A percentile compares a stretch with the other conserved stretches of the same genome.
These are phyloP conservation scores for Phyllosticta paracitricarpa DNA, from an alignment of 2,329 filamentous ascomycete species.

Conservation along the genomic window DNA sequence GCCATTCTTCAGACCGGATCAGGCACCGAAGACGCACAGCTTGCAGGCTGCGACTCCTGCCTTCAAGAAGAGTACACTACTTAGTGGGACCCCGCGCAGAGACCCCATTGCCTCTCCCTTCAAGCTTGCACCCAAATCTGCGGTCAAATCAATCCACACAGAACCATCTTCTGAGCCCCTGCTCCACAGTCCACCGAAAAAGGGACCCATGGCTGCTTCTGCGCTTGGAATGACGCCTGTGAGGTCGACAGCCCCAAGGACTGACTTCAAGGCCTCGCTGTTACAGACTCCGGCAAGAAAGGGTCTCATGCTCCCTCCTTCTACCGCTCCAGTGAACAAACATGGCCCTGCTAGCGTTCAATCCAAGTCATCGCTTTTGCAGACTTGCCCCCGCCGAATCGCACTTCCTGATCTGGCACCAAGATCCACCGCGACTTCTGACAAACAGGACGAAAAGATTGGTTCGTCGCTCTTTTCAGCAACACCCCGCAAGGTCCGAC, in stretches of 20 bases:
- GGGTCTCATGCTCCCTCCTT: constrained; percentile 8
- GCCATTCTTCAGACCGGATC: constrained; percentile 4
- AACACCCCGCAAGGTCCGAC: constrained; percentile 6
- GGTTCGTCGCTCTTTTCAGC: constrained; percentile 9
- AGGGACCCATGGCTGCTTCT: neutral
- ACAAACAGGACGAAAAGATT: neutral
- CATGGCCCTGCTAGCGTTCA: neutral
- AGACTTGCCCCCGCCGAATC: constrained; percentile 10
- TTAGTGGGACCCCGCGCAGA: constrained; percentile 10
- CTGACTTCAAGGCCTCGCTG: neutral
- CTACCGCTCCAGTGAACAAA: constrained; percentile 9
- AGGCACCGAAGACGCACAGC: neutral
- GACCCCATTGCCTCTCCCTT: constrained; percentile 6
- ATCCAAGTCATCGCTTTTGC: constrained; percentile 5
- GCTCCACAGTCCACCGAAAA: constrained; percentile 6
- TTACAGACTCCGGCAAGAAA: constrained; percentile 11
- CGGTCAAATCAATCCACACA: neutral
- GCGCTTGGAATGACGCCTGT: constrained; percentile 2
- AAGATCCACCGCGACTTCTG: neutral
- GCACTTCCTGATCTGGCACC: constrained; percentile 1
- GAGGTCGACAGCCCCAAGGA: constrained; percentile 1
- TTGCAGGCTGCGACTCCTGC: constrained; percentile 2
- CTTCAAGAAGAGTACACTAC: constrained; percentile 5
- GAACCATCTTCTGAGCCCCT: neutral
- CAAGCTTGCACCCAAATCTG: constrained; percentile 8